Evolutionary conservation across 768 basidiomycete species (phyloP), one percentile per base, ranked within the genome.

Genomic region (Heimioporus sp.): DNA sequence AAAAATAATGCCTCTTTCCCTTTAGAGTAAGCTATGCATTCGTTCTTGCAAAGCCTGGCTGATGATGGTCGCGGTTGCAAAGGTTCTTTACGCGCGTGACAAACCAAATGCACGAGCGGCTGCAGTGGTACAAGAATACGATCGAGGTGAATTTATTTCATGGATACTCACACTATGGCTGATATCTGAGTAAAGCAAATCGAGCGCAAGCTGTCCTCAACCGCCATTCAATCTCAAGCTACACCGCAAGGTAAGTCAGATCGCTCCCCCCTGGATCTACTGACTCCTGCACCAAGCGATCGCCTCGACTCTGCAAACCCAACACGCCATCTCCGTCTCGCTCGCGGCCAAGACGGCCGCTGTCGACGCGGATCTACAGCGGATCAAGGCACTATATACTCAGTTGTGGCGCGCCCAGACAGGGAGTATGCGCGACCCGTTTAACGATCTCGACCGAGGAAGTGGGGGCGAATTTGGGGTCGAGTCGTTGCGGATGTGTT

Each of bases 1-100:
- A 90, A 88, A 63, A 86, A 86, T 45, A 82, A 90, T 53, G 86
- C 90, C 3, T 76, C 74, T n/a, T 93, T 92, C 69, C 90, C 90
- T 20, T 72, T 90, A 10, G 90, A 91, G 87, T 91, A 57, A 43
- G 84, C 74, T 57, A 17, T 37, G 40, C 34, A 1, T 16, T 9
- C 13, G 8, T 9, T 10, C n/a, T 12, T 51, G 16, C 32, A 7
- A 20, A 30, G 43, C 8, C 13, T 43, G 7, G n/a, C 8, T 3
- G n/a, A n/a, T 17, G 5, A 35, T 52, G 42, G 38, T n/a, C n/a
- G 36, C 15, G 5, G 30, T 16, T 2, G 12, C 12, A 6, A 28
- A 90, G 89, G 60, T 90, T 83, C 69, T 91, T 92, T 71, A 77
- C 73, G 21, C 80, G 87, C 19, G 79, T 89, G 34, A 83, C 86